phyloP scores from a whole-genome alignment of 2,329 filamentous ascomycete genomes.

The Mycosphaerella arachidis region DNA sequence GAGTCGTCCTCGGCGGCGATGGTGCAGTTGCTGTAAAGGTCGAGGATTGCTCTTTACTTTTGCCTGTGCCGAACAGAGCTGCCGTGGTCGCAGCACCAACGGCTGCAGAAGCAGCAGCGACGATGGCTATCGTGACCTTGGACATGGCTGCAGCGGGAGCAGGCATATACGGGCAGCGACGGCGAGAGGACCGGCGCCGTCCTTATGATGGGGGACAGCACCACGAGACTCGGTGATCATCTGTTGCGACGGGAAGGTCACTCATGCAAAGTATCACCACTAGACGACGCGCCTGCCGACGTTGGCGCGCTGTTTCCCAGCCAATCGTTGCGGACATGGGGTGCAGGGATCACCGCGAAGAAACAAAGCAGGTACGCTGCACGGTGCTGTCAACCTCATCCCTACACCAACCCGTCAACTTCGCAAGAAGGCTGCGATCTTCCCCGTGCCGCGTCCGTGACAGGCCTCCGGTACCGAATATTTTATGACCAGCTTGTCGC shows the following conservation, averaged over 20 bases:
- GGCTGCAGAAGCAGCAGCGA: conserved; percentile 46
- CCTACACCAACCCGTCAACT: background rate
- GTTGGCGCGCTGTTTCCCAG: background rate
- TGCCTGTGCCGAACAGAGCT: conserved; percentile 39
- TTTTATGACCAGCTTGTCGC: no score
- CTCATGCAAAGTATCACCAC: background rate
- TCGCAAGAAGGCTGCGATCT: background rate
- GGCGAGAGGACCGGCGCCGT: background rate
- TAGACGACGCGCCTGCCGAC: background rate
- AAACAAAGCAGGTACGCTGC: background rate
- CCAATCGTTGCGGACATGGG: background rate
- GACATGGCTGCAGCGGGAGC: conserved; percentile 38
- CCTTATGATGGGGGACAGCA: background rate
- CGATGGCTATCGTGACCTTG: conserved; percentile 47
- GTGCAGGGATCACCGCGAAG: background rate
- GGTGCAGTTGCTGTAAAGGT: conserved; percentile 29
- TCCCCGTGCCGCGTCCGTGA: no score
- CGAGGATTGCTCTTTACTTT: conserved; percentile 26
- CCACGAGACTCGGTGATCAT: background rate
- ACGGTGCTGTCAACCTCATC: background rate
- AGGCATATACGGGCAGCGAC: conserved; percentile 6
- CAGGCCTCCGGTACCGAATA: no score
- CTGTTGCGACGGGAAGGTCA: background rate
- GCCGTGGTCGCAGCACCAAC: conserved; percentile 48
- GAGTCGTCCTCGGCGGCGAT: conserved; percentile 25